Evolutionary conservation across 2,329 filamentous ascomycete species (phyloP), one percentile per base, ranked within the genome.

Genomic region (Nannizziopsis arthrosporioides): DNA sequence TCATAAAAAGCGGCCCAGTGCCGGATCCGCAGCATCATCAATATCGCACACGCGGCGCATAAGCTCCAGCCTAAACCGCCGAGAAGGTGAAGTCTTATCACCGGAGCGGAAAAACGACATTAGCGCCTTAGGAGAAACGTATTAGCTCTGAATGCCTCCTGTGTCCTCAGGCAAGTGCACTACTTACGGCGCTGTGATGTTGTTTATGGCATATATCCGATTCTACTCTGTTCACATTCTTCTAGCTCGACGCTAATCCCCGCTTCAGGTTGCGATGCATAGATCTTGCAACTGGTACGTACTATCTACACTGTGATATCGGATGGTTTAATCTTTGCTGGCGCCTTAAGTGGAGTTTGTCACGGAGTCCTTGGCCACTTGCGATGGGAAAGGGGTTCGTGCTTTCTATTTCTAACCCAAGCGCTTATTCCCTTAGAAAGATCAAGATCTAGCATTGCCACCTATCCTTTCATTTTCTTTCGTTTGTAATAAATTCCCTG

Each of bases 1-100:
- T 7, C 56, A 75, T 36, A 73, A 74, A 51, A 71, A 74, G 55
- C 66, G 75, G 53, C 70, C 72, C 53, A 77, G 74, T 52, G 73
- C 70, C 19, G 65, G 64, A 9, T 58, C 68, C 42, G 58, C 63
- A 43, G 57, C 67, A 19, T 63, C 65, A 4, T 57, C 58, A 40
- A 64, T 69, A 51, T 63, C 67, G 15, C 59, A 61, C 8, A 64
- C 65, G 40, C 63, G 68, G 48, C 63, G 66, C 49, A 66, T 63
- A 10, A 70, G 63, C 46, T 59, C 61, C 17, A 63, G 61, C 18
- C 49, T 65, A 39, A 54, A 59, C 50, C 55, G 58, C 34, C 52
- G 54, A 51, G 61, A 66, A 46, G 64, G 70, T 47, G 63, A 69
- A 52, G 74, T 73, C 68, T 67, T 70, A 27, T 71, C 70, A 14